These are phyloP conservation scores for Phytophthora pistaciae DNA, from an alignment of 352 stramenopile genomes.

Conservation along the genomic window DNA sequence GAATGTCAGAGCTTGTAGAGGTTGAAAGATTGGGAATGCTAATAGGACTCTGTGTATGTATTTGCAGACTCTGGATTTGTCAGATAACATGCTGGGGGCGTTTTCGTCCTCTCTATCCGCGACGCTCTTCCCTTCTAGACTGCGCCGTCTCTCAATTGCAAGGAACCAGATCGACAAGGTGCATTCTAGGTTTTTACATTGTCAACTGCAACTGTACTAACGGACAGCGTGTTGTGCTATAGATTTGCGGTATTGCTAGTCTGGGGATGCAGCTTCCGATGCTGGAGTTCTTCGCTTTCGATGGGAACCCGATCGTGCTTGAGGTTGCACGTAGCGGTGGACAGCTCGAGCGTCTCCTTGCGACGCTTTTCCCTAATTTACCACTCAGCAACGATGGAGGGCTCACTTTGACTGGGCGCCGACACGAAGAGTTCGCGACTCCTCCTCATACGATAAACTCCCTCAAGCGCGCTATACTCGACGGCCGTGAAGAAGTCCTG, in stretches of 20 bases:
- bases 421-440: slow-evolving; percentile 13
- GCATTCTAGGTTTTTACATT: too few species aligned
- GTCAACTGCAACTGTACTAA: too few species aligned
- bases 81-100: slow-evolving; percentile 59
- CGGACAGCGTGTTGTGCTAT: neutral
- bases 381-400: slow-evolving; percentile 31
- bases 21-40: neutral
- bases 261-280: slow-evolving; percentile 47
- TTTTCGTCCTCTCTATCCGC: slow-evolving; percentile 36
- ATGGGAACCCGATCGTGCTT: slow-evolving; percentile 51
- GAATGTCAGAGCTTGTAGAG: neutral
- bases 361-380: slow-evolving; percentile 49
- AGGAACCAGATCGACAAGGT: slow-evolving; percentile 76
- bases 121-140: slow-evolving; percentile 45
- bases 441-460: slow-evolving; percentile 7
- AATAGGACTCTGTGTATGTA: neutral
- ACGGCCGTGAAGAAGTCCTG: slow-evolving; percentile 30
- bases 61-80: slow-evolving; percentile 63
- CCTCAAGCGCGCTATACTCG: slow-evolving; percentile 27
- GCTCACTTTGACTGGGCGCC: slow-evolving; percentile 23
- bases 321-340: slow-evolving; percentile 44
- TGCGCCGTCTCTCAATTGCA: slow-evolving; percentile 58
- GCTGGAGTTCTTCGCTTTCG: slow-evolving; percentile 58
- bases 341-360: slow-evolving; percentile 51
- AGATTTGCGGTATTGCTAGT: slow-evolving; percentile 62